Base-by-base conservation (phyloP, 2,329 filamentous ascomycete species). In the Ilyonectria destructans region DNA sequence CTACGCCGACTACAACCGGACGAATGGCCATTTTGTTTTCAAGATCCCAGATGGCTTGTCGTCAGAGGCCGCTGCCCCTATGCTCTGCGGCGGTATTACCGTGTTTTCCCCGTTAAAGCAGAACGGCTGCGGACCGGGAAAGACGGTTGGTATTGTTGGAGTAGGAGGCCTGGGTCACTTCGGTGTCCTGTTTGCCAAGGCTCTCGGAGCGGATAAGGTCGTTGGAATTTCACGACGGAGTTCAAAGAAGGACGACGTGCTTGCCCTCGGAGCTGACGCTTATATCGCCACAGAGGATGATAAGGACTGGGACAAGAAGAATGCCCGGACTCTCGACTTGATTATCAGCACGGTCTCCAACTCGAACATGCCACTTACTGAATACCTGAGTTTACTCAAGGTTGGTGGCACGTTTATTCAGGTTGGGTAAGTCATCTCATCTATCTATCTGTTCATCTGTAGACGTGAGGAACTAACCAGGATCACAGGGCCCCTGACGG, bases 41-140 rank as follows among this genome's bases (percentile, higher is more conserved):
- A 91, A 91, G 77, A 95, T 97, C 71, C 94, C 93, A 5, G 92
- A 93, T 12, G 88, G 85, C 46, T 86, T 96, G 26, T 76, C 84
- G 0, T 86, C 85, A 35, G 83, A 83, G 51, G 80, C 89, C 48
- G 92, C 91, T 0, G 93, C 93, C 1, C 92, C 92, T 1, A 94
- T 95, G 91, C 86, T 96, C 67, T 97, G 94, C 79, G 94, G 93
- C 10, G 94, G 94, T 62, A 85, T 96, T 46, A 96, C 94, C 0
- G 89, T 90, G 51, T 97, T 91, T 82, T 91, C 88, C 52, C 94
- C 94, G 0, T 86, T 97, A 1, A 90, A 93, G 65, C 87, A 92
- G 56, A 90, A 94, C 75, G 92, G 91, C 29, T 87, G 87, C 66
- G 92, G 92, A 0, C 91, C 91, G 1, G 93, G 93, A 65, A 93